phyloP scores from a whole-genome alignment of 768 basidiomycete genomes.

The Gloeostereum incarnatum region DNA sequence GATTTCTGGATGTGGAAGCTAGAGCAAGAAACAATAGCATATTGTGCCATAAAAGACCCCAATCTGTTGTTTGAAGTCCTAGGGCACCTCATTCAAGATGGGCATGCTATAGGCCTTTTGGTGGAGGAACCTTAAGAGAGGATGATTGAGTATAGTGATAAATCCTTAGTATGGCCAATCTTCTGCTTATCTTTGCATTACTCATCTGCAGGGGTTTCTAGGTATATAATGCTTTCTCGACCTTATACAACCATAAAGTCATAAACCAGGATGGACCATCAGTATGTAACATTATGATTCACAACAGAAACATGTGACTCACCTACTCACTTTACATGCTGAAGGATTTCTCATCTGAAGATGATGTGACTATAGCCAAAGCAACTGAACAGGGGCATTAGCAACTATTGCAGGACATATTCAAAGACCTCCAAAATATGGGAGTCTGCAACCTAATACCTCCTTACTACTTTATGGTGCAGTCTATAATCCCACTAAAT shows the following conservation, averaged over 20 bases:
- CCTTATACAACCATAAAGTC: conserved; percentile 17
- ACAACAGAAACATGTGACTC: conserved; percentile 24
- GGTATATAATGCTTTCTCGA: conserved; percentile 22
- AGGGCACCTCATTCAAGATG: conserved; percentile 11
- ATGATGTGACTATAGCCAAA: too few species aligned
- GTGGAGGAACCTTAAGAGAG: conserved; percentile 24
- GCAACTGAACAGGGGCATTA: too few species aligned
- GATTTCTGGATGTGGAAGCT: conserved; percentile 14
- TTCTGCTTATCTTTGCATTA: not conserved
- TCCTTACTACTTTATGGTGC: too few species aligned
- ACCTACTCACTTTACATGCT: too few species aligned
- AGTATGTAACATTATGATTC: conserved; percentile 18
- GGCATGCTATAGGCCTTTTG: conserved; percentile 23
- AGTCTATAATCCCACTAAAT: too few species aligned
- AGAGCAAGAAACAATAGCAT: conserved; percentile 21
- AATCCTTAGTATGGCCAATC: conserved; percentile 6
- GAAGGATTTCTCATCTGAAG: too few species aligned
- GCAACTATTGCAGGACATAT: too few species aligned
- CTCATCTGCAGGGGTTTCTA: not conserved
- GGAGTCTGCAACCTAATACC: too few species aligned
- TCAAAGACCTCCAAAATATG: too few species aligned
- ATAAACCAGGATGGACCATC: conserved; percentile 13
- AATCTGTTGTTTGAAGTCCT: conserved; percentile 24
- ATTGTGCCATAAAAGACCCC: conserved; percentile 17
- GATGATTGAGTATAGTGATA: conserved; percentile 18